Evolutionary conservation across 768 basidiomycete genomes (phyloP).

Genomic region (Russula abietina): DNA sequence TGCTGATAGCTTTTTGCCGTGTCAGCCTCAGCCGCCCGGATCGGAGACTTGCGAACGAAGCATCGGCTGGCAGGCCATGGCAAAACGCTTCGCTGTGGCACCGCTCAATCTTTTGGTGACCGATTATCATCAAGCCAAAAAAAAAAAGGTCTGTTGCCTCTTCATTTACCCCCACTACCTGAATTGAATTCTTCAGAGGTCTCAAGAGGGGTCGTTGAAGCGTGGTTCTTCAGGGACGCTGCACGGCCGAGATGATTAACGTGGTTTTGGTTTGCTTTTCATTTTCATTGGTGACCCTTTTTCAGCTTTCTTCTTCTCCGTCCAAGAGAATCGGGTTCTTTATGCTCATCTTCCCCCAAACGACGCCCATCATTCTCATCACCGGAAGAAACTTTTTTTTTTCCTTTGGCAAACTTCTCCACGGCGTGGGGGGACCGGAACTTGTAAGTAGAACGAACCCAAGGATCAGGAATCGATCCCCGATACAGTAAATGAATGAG

Average conservation of each 20-base stretch:
- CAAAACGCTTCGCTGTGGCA: not conserved
- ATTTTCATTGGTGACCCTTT: not conserved
- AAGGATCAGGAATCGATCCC: not conserved
- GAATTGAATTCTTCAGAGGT: too few species aligned
- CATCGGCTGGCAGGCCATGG: not conserved
- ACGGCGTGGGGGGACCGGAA: not conserved
- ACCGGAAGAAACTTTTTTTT: not conserved
- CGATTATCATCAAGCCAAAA: not conserved
- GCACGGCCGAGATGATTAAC: not conserved
- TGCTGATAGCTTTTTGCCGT: constrained; percentile 1
- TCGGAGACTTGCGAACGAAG: constrained; percentile 14
- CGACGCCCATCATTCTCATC: not conserved
- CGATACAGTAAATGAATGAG: not conserved
- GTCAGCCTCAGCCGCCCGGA: not conserved
- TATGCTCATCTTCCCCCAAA: not conserved
- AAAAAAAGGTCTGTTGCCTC: not conserved
- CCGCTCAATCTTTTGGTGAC: not conserved
- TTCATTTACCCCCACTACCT: not conserved
- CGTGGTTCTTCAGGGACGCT: not conserved
- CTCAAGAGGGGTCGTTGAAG: not conserved
- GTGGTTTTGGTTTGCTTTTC: not conserved
- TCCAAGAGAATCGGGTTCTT: not conserved
- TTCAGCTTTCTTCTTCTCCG: not conserved
- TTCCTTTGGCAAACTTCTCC: not conserved
- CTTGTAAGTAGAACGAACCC: not conserved